A percentile compares a stretch with the other conserved stretches of the same genome.
phyloP scores from a whole-genome alignment of 345 rosid genomes.

The Mangifera indica region DNA sequence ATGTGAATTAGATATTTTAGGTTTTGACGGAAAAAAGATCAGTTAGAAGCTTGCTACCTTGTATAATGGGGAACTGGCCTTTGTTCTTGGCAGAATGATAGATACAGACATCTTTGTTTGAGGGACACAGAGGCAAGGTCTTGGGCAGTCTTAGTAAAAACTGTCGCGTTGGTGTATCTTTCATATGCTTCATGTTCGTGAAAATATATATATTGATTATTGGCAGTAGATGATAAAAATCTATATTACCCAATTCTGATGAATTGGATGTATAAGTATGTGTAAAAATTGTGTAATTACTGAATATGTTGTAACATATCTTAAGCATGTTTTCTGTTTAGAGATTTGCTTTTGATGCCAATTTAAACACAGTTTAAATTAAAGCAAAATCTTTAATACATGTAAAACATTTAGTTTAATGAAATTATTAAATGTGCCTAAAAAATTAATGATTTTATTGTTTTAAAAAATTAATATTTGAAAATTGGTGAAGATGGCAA shows the following conservation, averaged over 20 bases:
- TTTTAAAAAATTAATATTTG: neutral
- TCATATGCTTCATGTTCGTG: neutral
- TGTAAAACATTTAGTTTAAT: neutral
- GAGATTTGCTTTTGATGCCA: too few species aligned
- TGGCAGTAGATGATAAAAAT: constrained; percentile 3
- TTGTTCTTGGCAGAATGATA: constrained; percentile 18
- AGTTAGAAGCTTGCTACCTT: neutral
- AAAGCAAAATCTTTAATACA: neutral
- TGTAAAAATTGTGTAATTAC: neutral
- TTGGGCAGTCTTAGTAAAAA: constrained; percentile 21
- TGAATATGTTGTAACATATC: neutral
- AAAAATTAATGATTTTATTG: neutral
- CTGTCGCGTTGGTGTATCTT: constrained; percentile 7
- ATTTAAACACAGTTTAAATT: neutral
- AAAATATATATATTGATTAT: constrained; percentile 7
- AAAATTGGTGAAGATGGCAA: neutral
- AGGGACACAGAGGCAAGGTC: constrained; percentile 27
- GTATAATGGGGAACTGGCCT: neutral
- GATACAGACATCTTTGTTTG: constrained; percentile 11
- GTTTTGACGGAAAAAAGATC: neutral
- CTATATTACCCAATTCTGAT: neutral
- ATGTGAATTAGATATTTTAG: neutral
- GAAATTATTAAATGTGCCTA: neutral
- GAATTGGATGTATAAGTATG: neutral
- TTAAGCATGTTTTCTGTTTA: neutral